phyloP scores from a whole-genome alignment of 1,284 basidiomycete genomes.

The Phylloboletellus chloephorus region DNA sequence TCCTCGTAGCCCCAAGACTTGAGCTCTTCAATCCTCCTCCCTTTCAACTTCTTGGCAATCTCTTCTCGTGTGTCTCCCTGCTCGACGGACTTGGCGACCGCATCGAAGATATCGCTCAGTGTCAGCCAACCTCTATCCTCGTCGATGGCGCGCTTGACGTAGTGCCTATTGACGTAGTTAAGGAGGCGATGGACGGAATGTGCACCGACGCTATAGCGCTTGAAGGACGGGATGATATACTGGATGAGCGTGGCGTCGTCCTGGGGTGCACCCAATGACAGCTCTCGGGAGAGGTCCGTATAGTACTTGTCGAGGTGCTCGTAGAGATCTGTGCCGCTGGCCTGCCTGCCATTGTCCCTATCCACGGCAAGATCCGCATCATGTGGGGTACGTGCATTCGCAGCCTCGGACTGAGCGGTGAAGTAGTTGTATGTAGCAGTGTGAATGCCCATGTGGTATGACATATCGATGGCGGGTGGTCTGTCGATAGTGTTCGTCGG shows the following conservation, averaged over 20 bases:
- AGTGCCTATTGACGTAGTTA: conserved; percentile 74
- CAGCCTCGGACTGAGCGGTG: conserved; percentile 52
- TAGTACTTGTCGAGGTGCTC: conserved; percentile 65
- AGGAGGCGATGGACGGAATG: conserved; percentile 63
- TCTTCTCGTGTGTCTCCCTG: conserved; percentile 52
- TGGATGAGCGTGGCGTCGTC: conserved; percentile 62
- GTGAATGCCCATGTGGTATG: conserved; percentile 69
- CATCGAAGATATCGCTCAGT: conserved; percentile 57
- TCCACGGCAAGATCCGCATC: conserved; percentile 15
- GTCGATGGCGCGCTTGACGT: conserved; percentile 68
- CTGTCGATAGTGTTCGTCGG: conserved; percentile 54
- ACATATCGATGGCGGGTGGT: conserved; percentile 63
- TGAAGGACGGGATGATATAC: conserved; percentile 65
- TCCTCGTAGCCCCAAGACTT: conserved; percentile 64
- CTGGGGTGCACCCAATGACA: conserved; percentile 55
- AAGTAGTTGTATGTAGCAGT: conserved; percentile 78
- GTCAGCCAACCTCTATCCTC: conserved; percentile 74
- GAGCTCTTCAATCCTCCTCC: conserved; percentile 55
- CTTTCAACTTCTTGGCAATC: conserved; percentile 50
- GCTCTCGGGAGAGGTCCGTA: conserved; percentile 51
- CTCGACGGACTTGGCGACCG: conserved; percentile 50
- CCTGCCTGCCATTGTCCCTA: conserved; percentile 25
- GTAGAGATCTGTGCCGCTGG: conserved; percentile 63
- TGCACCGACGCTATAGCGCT: conserved; percentile 60
- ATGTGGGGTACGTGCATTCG: conserved; percentile 24